Conservation (phyloP, 495 filamentous ascomycete genomes). For the Hyphodiscus hymeniophilus region DNA sequence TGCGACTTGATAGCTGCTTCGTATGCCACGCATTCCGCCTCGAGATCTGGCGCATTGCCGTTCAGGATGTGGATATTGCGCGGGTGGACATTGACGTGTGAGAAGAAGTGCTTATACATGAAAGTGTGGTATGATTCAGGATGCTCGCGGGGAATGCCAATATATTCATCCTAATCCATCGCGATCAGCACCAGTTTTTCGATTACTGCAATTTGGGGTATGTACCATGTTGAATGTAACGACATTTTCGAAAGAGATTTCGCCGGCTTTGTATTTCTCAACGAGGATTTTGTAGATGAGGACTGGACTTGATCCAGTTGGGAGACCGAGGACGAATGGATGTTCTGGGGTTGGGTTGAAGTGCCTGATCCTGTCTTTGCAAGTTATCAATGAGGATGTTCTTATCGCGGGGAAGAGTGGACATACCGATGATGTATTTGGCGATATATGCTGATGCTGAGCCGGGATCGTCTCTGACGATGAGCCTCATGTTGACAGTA, state of each 20-base stretch:
- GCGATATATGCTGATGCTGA: slow-evolving; percentile 67
- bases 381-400: not conserved
- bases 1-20: slow-evolving; percentile 67
- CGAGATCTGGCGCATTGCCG: slow-evolving; percentile 67
- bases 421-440: slow-evolving; percentile 71
- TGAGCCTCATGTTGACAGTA: slow-evolving; percentile 59
- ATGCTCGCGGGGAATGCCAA: slow-evolving; percentile 72
- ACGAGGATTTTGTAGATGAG: slow-evolving; percentile 72
- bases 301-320: slow-evolving; percentile 73
- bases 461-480: slow-evolving; percentile 63
- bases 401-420: not conserved
- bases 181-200: not conserved
- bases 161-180: slow-evolving; percentile 66
- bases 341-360: slow-evolving; percentile 61
- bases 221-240: slow-evolving; percentile 88
- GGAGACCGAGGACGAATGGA: slow-evolving; percentile 77
- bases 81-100: slow-evolving; percentile 73
- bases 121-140: slow-evolving; percentile 82
- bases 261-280: slow-evolving; percentile 63
- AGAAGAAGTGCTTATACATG: slow-evolving; percentile 90
- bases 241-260: slow-evolving; percentile 81
- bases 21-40: slow-evolving; percentile 69
- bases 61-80: slow-evolving; percentile 80
- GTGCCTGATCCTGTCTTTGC: slow-evolving; percentile 55
- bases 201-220: no score